Evolutionary conservation across 345 rosid species (phyloP).

Genomic region (Brassica nigra): DNA sequence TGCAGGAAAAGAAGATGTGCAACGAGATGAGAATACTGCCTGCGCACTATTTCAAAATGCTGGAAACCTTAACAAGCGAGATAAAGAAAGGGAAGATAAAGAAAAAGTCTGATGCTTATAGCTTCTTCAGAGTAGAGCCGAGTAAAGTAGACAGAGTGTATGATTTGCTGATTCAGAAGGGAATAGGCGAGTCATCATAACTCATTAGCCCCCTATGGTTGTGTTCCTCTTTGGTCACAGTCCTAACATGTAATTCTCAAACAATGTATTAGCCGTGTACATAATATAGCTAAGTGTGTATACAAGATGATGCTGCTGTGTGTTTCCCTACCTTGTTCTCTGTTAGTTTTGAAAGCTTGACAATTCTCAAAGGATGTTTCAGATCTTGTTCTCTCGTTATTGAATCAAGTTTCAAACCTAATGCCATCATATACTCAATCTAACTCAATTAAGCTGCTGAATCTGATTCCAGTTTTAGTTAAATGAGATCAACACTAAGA

Average conservation of each 20-base stretch:
- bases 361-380: neutral
- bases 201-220: slow-evolving; percentile 37
- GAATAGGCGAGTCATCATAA: slow-evolving; percentile 46
- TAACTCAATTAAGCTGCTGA: neutral
- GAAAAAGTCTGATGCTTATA: slow-evolving; percentile 79
- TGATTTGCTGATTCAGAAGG: slow-evolving; percentile 75
- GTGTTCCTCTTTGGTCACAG: slow-evolving; percentile 11
- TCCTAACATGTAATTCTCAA: slow-evolving; percentile 25
- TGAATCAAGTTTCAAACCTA: too few relatives aligned
- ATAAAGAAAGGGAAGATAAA: slow-evolving; percentile 63
- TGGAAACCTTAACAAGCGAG: slow-evolving; percentile 63
- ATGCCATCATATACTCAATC: too few relatives aligned
- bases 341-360: slow-evolving; percentile 7
- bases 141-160: slow-evolving; percentile 80
- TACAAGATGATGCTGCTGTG: slow-evolving; percentile 1
- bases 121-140: slow-evolving; percentile 73
- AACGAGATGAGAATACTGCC: slow-evolving; percentile 76
- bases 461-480: neutral
- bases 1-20: slow-evolving; percentile 80
- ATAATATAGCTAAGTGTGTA: slow-evolving; percentile 7
- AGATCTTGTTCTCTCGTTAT: neutral
- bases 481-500: neutral
- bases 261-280: slow-evolving; percentile 22
- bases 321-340: slow-evolving; percentile 5
- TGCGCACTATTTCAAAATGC: slow-evolving; percentile 78